Base-by-base conservation (phyloP, 73 alveolate genomes). In the Paramecium primaurelia region DNA sequence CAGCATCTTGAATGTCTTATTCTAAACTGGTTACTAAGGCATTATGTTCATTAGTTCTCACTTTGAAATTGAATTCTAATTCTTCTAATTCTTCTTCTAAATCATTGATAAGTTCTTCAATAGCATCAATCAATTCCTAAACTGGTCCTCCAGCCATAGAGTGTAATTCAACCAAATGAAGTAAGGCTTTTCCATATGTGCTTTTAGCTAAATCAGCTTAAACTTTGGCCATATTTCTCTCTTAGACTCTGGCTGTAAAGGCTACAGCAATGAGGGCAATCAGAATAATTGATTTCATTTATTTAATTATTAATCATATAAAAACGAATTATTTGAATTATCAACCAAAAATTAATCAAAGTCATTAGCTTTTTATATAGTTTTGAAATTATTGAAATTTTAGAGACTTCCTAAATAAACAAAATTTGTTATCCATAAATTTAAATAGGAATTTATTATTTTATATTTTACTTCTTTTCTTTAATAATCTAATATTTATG, bases 131-230 rank as follows among this genome's bases (percentile, higher is more conserved):
- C 60, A 75, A 75, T 42, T 75, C 88, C 18, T 75, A 36, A 12
- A 75, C 88, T 75, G 88, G 68, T 38, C 88, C 88, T 38, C 88
- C 88, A 75, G 88, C 88, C 88, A 38, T 38, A 5, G 88, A 36
- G 40, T 75, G 88, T 16, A 75, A 75, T 38, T 75, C 88, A 75
- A 75, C 68, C 58, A 75, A 42, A 32, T 75, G 88, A 36, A 75
- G 59, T 38, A 75, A 75, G 18, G 88, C 88, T 12, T 16, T 38
- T 75, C 88, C 88, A 75, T 75, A 75, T 1, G 88, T 75, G 37
- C 68, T 38, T 37, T 75, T 75, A 38, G 69, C 68, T 38, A 75
- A 75, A 22, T 75, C 88, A 38, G 88, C 60, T 75, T 75, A 38
- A 22, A 75, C 88, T 16, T 75, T 75, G 12, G 88, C 88, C 88